Evolutionary conservation across 371 early-diverging fungal genomes (phyloP).

Genomic region (Circinella minor): DNA sequence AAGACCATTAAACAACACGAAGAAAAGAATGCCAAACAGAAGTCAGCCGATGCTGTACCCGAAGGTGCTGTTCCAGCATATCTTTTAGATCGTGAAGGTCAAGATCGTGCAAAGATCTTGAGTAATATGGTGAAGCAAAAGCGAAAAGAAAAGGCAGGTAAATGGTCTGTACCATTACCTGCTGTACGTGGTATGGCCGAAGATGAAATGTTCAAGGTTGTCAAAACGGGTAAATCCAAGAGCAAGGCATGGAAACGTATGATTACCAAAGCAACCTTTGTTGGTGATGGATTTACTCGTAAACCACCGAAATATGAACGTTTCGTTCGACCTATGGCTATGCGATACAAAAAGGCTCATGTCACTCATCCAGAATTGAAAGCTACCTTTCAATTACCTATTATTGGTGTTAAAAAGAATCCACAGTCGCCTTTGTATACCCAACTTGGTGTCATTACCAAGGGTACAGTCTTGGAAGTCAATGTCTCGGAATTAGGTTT

Average conservation of each 20-base stretch:
- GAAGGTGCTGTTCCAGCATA: conserved; percentile 99
- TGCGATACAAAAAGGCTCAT: conserved; percentile 99
- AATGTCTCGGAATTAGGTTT: conserved; percentile 95
- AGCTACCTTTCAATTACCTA: conserved; percentile 98
- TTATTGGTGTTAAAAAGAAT: conserved; percentile 99
- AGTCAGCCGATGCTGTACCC: conserved; percentile 85
- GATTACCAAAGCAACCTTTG: conserved; percentile 99
- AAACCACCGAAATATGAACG: conserved; percentile 99
- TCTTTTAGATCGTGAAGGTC: conserved; percentile 99
- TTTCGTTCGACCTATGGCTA: conserved; percentile 99
- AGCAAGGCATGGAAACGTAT: conserved; percentile 99
- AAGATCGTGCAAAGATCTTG: conserved; percentile 95
- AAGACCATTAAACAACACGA: conserved; percentile 98
- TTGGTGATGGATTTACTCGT: conserved; percentile 99
- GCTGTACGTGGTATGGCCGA: conserved; percentile 99
- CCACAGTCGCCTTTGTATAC: conserved; percentile 98
- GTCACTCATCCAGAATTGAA: conserved; percentile 99
- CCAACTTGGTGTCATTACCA: conserved; percentile 98
- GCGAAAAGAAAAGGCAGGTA: conserved; percentile 99
- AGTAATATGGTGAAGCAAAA: conserved; percentile 99
- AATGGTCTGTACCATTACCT: conserved; percentile 99
- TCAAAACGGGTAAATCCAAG: conserved; percentile 97
- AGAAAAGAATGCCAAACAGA: conserved; percentile 92
- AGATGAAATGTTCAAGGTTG: conserved; percentile 99
- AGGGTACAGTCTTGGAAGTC: conserved; percentile 99